phyloP scores from a whole-genome alignment of 768 basidiomycete species.

The Tulasnella sp. region DNA sequence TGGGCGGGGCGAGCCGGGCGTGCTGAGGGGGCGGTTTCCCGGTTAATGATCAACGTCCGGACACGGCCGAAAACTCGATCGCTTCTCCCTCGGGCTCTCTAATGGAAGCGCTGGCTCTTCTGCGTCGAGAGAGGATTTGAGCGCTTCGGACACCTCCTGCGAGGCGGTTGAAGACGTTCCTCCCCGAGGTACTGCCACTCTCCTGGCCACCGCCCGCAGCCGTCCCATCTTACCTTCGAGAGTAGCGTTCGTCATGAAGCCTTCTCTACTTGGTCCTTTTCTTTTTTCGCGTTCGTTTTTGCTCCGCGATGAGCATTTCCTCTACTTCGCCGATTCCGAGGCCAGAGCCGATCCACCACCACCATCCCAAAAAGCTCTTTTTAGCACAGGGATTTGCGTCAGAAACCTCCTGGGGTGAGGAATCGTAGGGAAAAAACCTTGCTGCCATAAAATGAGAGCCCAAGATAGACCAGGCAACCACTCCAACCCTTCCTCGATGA shows the following conservation, averaged over 20 bases:
- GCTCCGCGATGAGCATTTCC: slow-evolving; percentile 48
- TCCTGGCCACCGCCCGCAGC: slow-evolving; percentile 47
- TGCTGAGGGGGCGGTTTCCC: not conserved
- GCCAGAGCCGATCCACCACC: slow-evolving; percentile 93
- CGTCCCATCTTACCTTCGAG: slow-evolving; percentile 32
- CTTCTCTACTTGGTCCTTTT: slow-evolving; percentile 25
- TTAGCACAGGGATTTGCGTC: not conserved
- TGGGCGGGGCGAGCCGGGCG: not conserved
- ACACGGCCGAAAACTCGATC: slow-evolving; percentile 6
- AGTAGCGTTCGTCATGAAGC: not conserved
- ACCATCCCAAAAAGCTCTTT: slow-evolving; percentile 76
- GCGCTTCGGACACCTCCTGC: not conserved
- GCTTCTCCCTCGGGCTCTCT: not conserved
- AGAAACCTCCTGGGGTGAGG: not conserved
- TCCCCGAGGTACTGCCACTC: slow-evolving; percentile 52
- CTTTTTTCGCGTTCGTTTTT: slow-evolving; percentile 19
- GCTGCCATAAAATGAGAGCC: slow-evolving; percentile 95
- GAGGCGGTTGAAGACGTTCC: slow-evolving; percentile 44
- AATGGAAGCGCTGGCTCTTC: not conserved
- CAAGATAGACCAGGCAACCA: slow-evolving; percentile 91
- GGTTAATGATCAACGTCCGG: not conserved
- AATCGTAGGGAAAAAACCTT: slow-evolving; percentile 33
- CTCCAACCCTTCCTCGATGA: slow-evolving; percentile 80
- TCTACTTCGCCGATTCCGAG: slow-evolving; percentile 61
- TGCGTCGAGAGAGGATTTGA: not conserved